A percentile compares a stretch with the other conserved stretches of the same genome.
These are phyloP conservation scores for Aureobasidium sp. DNA, from an alignment of 2,329 filamentous ascomycete species.

Conservation along the genomic window DNA sequence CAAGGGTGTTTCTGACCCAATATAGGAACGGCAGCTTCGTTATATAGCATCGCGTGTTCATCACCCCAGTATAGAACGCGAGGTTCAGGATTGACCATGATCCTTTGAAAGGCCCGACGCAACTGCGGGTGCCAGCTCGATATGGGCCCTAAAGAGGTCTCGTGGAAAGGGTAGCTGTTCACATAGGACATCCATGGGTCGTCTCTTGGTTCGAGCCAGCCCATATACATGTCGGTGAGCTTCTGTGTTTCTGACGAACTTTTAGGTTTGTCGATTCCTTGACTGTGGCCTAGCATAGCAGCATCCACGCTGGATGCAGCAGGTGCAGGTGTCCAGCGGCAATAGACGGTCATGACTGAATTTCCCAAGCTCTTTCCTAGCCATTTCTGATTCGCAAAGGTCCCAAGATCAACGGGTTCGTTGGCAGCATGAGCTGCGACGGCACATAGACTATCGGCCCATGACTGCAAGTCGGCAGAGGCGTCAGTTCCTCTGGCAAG, in stretches of 20 bases:
- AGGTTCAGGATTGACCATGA: conserved; percentile 28
- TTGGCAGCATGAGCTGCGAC: background rate
- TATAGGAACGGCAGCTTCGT: conserved; percentile 30
- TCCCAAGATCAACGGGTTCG: background rate
- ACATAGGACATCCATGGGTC: conserved; percentile 19
- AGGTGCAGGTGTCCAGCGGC: background rate
- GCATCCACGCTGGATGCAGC: background rate
- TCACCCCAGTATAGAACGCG: conserved; percentile 27
- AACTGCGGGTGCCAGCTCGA: conserved; percentile 23
- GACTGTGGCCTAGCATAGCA: background rate
- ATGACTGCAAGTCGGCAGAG: background rate
- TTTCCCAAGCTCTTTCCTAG: conserved; percentile 2
- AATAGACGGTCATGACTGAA: background rate
- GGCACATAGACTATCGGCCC: background rate
- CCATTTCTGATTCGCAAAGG: background rate
- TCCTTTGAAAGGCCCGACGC: conserved; percentile 21
- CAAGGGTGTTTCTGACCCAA: conserved; percentile 25
- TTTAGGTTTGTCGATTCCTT: background rate
- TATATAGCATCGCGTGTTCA: conserved; percentile 31
- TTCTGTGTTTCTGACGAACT: background rate
- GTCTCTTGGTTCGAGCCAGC: background rate
- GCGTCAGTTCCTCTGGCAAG: background rate
- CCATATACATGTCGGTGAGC: conserved; percentile 4
- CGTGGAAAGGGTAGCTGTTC: conserved; percentile 24
- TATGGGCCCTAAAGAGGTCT: conserved; percentile 26